Conservation (phyloP, 805 yeast genomes). For the Grigorovia jiainica region DNA sequence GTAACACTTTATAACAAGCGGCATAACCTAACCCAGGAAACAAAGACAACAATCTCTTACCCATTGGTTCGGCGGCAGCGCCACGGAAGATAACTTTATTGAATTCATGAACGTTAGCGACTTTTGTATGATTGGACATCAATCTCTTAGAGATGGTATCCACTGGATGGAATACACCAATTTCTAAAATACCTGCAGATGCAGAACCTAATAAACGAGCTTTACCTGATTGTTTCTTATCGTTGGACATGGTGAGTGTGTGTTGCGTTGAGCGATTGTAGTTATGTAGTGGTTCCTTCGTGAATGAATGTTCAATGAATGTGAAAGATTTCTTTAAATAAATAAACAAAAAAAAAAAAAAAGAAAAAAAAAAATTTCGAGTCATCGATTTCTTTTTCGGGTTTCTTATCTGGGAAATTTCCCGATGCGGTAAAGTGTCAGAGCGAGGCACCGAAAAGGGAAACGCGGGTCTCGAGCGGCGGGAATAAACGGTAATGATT, state of each 20-base stretch:
- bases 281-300: no score
- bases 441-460: no score
- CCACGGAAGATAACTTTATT: constrained; percentile 83
- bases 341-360: no score
- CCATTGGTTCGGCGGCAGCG: constrained; percentile 61
- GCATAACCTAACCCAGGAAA: constrained; percentile 99
- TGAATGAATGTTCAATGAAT: no score
- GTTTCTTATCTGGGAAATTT: no score
- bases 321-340: no score
- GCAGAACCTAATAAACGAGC: constrained; percentile 96
- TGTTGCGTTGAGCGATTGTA: neutral
- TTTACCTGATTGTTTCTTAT: constrained; percentile 73
- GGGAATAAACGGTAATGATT: no score
- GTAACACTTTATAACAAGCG: constrained; percentile 91
- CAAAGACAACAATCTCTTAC: constrained; percentile 65
- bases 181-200: constrained; percentile 93
- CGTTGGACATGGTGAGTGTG: constrained; percentile 30
- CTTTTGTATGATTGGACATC: constrained; percentile 70
- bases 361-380: no score
- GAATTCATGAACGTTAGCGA: constrained; percentile 54
- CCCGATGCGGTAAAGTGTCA: no score
- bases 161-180: constrained; percentile 96
- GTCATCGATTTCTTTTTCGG: no score
- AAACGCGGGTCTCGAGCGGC: no score
- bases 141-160: constrained; percentile 96